Evolutionary conservation across 108 stramenopile genomes (phyloP).

Genomic region (Parmales sp.): DNA sequence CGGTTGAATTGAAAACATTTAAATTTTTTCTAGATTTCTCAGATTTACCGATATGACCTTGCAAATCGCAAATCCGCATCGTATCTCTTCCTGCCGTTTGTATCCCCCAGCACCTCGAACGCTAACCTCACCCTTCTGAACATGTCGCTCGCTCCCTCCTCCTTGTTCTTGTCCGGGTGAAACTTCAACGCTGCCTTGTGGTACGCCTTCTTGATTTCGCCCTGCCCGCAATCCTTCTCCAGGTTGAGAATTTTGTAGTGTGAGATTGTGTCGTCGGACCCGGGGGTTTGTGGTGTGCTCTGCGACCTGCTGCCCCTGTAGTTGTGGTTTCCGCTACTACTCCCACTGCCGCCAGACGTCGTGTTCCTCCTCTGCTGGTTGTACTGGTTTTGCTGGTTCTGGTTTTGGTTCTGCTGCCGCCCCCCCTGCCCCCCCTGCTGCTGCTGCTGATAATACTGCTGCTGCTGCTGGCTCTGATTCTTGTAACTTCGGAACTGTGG

Average conservation of each 20-base stretch:
- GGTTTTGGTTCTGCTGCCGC: not conserved
- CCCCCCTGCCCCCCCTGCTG: not conserved
- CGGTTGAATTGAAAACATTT: too few species aligned
- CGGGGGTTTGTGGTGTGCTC: not conserved
- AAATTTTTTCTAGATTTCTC: too few species aligned
- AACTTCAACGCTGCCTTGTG: conserved; percentile 51
- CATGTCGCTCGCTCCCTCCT: conserved; percentile 51
- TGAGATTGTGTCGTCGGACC: not conserved
- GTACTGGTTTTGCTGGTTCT: not conserved
- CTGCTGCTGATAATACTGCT: too few species aligned
- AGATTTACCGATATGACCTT: too few species aligned
- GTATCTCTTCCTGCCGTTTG: conserved; percentile 40
- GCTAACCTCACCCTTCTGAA: conserved; percentile 63
- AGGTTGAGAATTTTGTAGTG: conserved; percentile 60
- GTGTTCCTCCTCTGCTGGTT: not conserved
- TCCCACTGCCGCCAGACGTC: not conserved
- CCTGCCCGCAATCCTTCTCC: conserved; percentile 33
- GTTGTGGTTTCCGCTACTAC: not conserved
- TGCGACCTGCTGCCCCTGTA: conserved; percentile 17
- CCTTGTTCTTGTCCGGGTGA: conserved; percentile 63
- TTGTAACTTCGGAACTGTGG: too few species aligned
- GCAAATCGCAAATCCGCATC: too few species aligned
- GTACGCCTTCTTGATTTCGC: conserved; percentile 47
- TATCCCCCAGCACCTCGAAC: conserved; percentile 58
- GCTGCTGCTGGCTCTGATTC: too few species aligned